phyloP scores from a whole-genome alignment of 495 filamentous ascomycete species.

The Evernia prunastri region DNA sequence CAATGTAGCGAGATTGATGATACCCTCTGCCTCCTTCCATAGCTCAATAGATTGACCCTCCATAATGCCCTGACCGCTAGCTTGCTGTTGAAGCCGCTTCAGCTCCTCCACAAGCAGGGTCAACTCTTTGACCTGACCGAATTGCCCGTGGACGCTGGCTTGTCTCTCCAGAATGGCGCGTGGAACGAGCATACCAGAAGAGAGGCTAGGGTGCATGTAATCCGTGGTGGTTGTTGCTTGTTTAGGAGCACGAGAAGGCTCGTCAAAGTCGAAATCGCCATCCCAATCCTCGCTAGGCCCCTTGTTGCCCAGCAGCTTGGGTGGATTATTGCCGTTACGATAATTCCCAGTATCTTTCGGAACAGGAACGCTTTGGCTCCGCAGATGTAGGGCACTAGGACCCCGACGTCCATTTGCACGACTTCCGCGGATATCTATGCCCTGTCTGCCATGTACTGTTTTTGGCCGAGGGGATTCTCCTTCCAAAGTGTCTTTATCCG shows the following conservation, averaged over 20 bases:
- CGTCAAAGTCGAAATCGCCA: conserved; percentile 74
- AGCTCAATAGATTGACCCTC: conserved; percentile 54
- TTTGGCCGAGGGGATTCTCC: conserved; percentile 64
- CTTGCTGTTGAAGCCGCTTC: conserved; percentile 59
- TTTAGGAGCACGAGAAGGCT: conserved; percentile 36
- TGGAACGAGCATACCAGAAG: conserved; percentile 65
- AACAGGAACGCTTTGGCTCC: conserved; percentile 94
- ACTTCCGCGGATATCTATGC: conserved; percentile 63
- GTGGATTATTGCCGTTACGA: conserved; percentile 54
- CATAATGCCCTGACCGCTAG: conserved; percentile 58
- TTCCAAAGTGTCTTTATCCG: conserved; percentile 40
- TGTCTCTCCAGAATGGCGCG: conserved; percentile 77
- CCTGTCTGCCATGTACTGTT: conserved; percentile 88
- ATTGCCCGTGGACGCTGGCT: conserved; percentile 77
- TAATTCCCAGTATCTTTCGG: conserved; percentile 54
- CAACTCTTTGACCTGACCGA: conserved; percentile 78
- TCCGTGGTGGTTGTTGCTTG: conserved; percentile 28
- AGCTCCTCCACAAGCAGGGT: conserved; percentile 75
- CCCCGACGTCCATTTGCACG: conserved; percentile 67
- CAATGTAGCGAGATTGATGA: conserved; percentile 77
- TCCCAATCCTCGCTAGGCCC: conserved; percentile 79
- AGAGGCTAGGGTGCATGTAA: conserved; percentile 25
- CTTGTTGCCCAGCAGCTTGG: conserved; percentile 78
- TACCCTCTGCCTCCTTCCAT: conserved; percentile 83
- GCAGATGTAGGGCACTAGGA: conserved; percentile 70